Conservation (phyloP, 148 eudicot genomes). For the Fagopyrum homotropicum region DNA sequence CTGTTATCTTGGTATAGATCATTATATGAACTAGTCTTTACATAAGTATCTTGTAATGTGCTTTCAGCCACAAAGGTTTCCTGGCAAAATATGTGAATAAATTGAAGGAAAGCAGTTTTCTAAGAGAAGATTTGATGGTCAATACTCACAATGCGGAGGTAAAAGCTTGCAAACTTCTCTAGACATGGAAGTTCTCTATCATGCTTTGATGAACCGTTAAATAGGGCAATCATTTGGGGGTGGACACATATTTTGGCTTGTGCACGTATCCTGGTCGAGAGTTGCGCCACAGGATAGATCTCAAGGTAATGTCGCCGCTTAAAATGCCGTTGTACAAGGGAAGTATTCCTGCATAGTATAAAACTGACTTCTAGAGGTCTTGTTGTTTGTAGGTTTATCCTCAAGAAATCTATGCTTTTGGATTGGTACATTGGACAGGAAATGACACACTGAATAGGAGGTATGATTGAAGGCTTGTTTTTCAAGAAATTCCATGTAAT, state of each 20-base stretch:
- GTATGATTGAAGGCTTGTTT: constrained; percentile 21
- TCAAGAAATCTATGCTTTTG: constrained; percentile 69
- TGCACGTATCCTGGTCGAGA: constrained; percentile 98
- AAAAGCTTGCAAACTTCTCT: not conserved
- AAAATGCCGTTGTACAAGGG: not conserved
- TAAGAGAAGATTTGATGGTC: constrained; percentile 79
- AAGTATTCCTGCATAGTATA: not conserved
- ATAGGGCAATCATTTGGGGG: constrained; percentile 81
- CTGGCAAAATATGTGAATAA: constrained; percentile 64
- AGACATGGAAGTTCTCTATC: not conserved
- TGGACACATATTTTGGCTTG: constrained; percentile 92
- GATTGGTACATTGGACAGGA: constrained; percentile 93
- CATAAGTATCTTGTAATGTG: constrained; percentile 1
- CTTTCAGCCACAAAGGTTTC: constrained; percentile 82
- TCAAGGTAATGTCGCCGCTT: constrained; percentile 43
- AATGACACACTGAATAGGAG: constrained; percentile 91
- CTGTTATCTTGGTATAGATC: not conserved
- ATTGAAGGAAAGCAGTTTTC: constrained; percentile 69
- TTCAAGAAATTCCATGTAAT: not conserved
- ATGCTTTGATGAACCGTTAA: not conserved
- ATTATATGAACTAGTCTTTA: not conserved
- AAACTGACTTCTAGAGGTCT: not conserved
- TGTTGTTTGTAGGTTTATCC: constrained; percentile 63
- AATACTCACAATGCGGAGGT: constrained; percentile 91
- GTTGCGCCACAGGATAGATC: constrained; percentile 85